Evolutionary conservation across 768 basidiomycete genomes (phyloP), one percentile per base, ranked within the genome.

Genomic region (Lactarius hengduanensis): DNA sequence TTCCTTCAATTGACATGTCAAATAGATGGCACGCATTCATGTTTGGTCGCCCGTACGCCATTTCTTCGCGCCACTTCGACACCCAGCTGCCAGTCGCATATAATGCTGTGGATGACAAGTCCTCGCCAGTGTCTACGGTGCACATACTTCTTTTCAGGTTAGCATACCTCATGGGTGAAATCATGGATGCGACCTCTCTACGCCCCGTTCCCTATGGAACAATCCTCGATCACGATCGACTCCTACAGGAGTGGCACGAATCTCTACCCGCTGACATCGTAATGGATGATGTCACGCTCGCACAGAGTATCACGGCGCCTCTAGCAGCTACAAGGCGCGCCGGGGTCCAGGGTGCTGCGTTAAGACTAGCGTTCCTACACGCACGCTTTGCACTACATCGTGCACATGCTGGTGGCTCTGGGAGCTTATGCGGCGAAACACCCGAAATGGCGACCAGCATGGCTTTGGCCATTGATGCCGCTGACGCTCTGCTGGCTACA

Each of bases 371-470:
- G 53, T 91, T 86, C 76, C 85, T 89, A 72, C 90, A 93, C 75
- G 90, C 92, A 70, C 90, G 92, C 57, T 92, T 94, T 74, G 89
- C 90, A 34, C 84, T 94, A 53, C 91, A 94, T 74, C 82, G 92
- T 22, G 91, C 92, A 10, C 91, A 90, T 73, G 87, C 88, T 38
- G 82, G 79, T 67, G 70, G 72, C 15, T 20, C 60, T 69, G 71
- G 72, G 43, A 4, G 57, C 3, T 18, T 59, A 28, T 64, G 69
- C 32, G 54, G 66, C 40, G 71, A 69, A 47, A 63, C 67, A 34
- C 36, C 61, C 26, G 73, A 74, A 58, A 69, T 74, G 36, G 71
- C 72, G 1, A 69, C 71, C 64, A 88, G 87, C 70, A 80, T 91
- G 57, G 88, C 90, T 66, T 85, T 87, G 30, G 91, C 92, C 22